phyloP scores from a whole-genome alignment of 257 asterid genomes.

The Solanum chilense region DNA sequence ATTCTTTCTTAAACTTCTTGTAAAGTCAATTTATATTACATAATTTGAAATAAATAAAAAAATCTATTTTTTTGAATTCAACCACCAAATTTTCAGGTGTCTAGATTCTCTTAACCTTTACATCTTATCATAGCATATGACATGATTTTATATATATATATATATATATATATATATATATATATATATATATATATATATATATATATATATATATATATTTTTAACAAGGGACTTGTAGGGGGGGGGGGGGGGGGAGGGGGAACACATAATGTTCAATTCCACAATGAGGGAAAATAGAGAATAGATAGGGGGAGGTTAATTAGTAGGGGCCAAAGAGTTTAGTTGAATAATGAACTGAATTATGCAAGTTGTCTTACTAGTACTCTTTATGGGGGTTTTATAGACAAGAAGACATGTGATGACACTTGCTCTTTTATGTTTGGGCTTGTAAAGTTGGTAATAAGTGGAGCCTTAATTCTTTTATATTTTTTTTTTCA shows the following conservation, averaged over 20 bases:
- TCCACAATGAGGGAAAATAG: not conserved
- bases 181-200: not conserved
- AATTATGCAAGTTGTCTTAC: conserved; percentile 23
- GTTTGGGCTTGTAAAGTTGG: conserved; percentile 7
- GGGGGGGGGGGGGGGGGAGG: not conserved
- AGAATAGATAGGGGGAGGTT: not conserved
- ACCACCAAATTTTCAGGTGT: not conserved
- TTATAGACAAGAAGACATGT: conserved; percentile 18
- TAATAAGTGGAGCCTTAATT: conserved; percentile 12
- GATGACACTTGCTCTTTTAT: conserved; percentile 21
- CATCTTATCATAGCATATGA: conserved; percentile 5
- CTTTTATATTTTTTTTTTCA: not conserved
- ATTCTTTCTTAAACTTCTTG: not conserved
- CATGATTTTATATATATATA: not conserved
- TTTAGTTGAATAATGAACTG: conserved; percentile 20
- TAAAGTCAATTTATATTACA: not conserved
- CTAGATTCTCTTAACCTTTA: conserved; percentile 24
- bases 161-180: not conserved
- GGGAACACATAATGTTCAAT: not conserved
- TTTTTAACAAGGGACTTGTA: not conserved
- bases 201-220: not conserved
- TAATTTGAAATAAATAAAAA: not conserved
- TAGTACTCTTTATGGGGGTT: conserved; percentile 2
- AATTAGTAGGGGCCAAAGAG: conserved; percentile 1
- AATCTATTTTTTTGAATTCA: not conserved